Base-by-base conservation (phyloP, 108 stramenopile genomes). In the Fistulifera solaris region DNA sequence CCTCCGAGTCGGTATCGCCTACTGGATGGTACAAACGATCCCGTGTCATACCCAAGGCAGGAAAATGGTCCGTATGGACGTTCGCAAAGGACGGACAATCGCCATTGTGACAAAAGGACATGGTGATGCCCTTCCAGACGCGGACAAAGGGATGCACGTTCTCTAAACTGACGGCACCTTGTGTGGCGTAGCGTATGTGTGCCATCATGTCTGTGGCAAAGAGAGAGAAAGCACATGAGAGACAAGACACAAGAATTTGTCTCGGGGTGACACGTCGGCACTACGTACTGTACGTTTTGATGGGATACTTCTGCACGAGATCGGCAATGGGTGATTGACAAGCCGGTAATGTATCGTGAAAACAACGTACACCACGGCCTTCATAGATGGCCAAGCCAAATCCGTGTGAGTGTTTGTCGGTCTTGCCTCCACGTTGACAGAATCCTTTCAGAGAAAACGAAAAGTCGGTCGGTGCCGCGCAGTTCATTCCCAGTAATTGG, bases 121-220 rank as follows among this genome's bases (percentile, higher is more conserved):
- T 86, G 26, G 77, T 67, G 47, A 88, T 90, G 0, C 87, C 87
- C 82, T 81, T 81, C 71, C 89, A 63, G 71, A 93, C 91, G 41
- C 94, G 62, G 18, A 71, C 58, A 65, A 93, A 95, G 0, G 94
- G 94, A 69, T 95, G 94, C 8, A 95, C 94, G 67, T 95, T 95
- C 52, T 87, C 86, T 48, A 93, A 51, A 15, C 46, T 48, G 8
- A 87, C 85, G 11, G 25, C 58, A 0, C 94, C 94, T 26, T 79
- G 77, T 0, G 94, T 95, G 13, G 94, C 94, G 56, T 80, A 88
- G 44, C 94, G 83, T 40, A 95, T 77, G 56, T 95, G 94, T 1
- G 92, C 78, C 62, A 95, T 88, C 81, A 95, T 90, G 52, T 91
- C 89, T 23, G 44, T 6, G 50, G 11, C 5, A 6, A 27, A n/a